phyloP scores from a whole-genome alignment of 2,329 filamentous ascomycete genomes.

The Capronia coronata region DNA sequence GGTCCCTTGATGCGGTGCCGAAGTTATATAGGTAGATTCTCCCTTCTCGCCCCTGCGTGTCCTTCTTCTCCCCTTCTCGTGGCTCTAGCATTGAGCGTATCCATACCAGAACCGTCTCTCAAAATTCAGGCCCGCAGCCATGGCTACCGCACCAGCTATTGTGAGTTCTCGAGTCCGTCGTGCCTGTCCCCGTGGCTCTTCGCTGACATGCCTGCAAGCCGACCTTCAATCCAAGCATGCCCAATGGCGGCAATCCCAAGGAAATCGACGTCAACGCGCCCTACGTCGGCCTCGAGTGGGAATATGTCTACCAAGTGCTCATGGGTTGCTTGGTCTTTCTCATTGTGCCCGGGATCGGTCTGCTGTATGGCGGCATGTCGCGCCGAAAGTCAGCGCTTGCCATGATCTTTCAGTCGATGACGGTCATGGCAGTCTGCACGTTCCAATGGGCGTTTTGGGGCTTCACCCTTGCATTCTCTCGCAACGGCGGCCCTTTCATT shows the following conservation, averaged over 20 bases:
- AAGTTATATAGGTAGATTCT: constrained; percentile 10
- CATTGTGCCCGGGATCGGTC: constrained; percentile 60
- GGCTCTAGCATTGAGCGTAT: no score
- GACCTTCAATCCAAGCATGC: constrained; percentile 35
- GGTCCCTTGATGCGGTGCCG: neutral
- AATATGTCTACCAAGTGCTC: constrained; percentile 55
- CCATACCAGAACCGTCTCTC: no score
- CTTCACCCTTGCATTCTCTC: constrained; percentile 57
- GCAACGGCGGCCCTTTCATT: constrained; percentile 56
- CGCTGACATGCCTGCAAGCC: constrained; percentile 11
- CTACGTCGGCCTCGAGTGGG: constrained; percentile 54
- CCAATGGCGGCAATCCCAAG: constrained; percentile 51
- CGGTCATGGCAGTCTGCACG: constrained; percentile 47
- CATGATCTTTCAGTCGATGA: constrained; percentile 57
- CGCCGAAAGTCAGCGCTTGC: constrained; percentile 57
- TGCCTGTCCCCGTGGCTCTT: neutral
- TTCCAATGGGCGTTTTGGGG: constrained; percentile 60
- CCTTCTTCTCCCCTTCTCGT: neutral
- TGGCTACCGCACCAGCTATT: constrained; percentile 12
- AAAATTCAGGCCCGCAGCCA: constrained; percentile 3
- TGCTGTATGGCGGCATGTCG: constrained; percentile 59
- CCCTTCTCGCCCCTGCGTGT: neutral
- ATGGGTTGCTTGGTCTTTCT: constrained; percentile 58
- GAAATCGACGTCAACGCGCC: constrained; percentile 52
- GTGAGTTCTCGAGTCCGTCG: constrained; percentile 4